phyloP scores from a whole-genome alignment of 2,329 filamentous ascomycete genomes.

The Fusarium annulatum region DNA sequence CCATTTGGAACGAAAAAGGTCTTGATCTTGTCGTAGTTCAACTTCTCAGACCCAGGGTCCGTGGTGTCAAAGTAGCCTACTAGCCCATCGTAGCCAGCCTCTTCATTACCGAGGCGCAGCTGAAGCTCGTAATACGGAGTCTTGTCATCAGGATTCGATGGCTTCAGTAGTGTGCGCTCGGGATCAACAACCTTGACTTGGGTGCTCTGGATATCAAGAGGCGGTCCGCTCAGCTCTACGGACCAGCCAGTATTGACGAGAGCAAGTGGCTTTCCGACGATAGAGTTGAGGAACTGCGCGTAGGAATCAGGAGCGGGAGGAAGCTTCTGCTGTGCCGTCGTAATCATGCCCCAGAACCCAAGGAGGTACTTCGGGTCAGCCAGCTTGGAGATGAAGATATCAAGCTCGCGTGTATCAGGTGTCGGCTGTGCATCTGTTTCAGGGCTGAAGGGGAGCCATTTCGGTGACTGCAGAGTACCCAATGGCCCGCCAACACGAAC shows the following conservation, averaged over 20 bases:
- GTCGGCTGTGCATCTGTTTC: neutral
- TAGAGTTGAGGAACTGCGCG: conserved; percentile 48
- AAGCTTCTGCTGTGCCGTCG: conserved; percentile 39
- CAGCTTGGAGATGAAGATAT: conserved; percentile 43
- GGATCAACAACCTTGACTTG: neutral
- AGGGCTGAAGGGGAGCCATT: conserved; percentile 52
- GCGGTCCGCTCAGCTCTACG: conserved; percentile 45
- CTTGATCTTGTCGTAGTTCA: conserved; percentile 43
- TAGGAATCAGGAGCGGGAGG: conserved; percentile 50
- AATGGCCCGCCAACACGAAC: conserved; percentile 50
- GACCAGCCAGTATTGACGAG: conserved; percentile 54
- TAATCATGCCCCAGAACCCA: conserved; percentile 53
- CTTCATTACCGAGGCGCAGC: conserved; percentile 51
- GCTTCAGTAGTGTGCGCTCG: neutral
- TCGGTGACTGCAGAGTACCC: conserved; percentile 29
- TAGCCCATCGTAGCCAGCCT: conserved; percentile 51
- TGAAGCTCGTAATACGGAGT: conserved; percentile 48
- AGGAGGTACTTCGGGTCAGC: conserved; percentile 44
- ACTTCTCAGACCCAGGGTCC: conserved; percentile 2
- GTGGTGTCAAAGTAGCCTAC: conserved; percentile 53
- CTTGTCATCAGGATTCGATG: neutral
- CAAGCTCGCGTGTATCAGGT: conserved; percentile 43
- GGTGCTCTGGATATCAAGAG: conserved; percentile 36
- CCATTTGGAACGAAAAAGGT: conserved; percentile 41
- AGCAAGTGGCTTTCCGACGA: conserved; percentile 56